Evolutionary conservation across 1,139 yeast genomes (phyloP), one percentile per base, ranked within the genome.

Genomic region (Magnusiomyces tetraspermus): DNA sequence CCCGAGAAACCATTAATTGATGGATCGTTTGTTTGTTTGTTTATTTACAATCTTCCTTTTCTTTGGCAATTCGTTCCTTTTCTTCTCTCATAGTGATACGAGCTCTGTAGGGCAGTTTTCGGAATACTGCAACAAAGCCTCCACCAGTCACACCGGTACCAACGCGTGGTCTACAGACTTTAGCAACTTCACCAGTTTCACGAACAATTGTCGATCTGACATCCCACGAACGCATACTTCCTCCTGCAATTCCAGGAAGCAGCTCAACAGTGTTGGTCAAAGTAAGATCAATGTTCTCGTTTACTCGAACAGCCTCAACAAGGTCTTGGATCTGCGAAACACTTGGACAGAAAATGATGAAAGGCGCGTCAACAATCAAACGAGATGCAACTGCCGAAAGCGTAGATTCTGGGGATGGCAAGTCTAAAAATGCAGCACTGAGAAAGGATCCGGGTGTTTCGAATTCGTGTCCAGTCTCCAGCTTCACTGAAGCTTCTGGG

Each of bases 161-260:
- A 24, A 75, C 78, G 56, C 70, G 71, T 2, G 79, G 79, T 53
- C 79, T 63, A 51, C 77, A 75, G 6, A 75, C 76, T 49, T 69
- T 61, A 1, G 71, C 77, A 2, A 62, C 59, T 41, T 69, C 69
- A 3, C 72, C 73, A 1, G 74, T 68, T 5, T 70, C 67, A 59
- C 71, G 67, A 13, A 73, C 67, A 1, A 60, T 54, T 0, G 75
- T 61, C 46, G 63, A 63, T 47, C 77, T 60, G 21, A 62, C 60
- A 36, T 62, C 65, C 65, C 65, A 62, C 36, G 58, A 55, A 23
- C 65, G 53, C 58, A 62, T 53, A 48, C 61, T 76, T 30, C 78
- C 78, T 28, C 78, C 78, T 1, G 72, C 72, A 48, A 71, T 73
- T 3, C 78, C 78, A 11, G 75, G 74, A 52, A 67, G 59, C 17